Conservation (phyloP, 768 basidiomycete species). For the Tylopilus subfusipes region DNA sequence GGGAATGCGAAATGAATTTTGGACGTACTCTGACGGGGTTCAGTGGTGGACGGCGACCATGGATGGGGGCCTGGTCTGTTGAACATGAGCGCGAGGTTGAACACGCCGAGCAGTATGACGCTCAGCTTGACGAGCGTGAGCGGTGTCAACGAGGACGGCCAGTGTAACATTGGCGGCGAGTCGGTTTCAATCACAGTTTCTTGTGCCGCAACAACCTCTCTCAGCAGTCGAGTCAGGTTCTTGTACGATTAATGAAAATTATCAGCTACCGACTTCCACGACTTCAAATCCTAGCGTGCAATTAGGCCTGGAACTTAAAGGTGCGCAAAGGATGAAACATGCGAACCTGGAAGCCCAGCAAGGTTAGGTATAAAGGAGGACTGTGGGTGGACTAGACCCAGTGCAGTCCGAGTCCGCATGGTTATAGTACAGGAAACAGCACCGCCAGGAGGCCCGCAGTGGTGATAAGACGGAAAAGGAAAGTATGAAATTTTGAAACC, state of each 20-base stretch:
- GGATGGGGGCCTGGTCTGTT: neutral
- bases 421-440: neutral
- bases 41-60: neutral
- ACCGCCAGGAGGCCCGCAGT: too few species aligned
- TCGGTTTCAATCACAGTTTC: neutral
- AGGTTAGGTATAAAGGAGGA: neutral
- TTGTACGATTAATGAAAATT: neutral
- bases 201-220: too few species aligned
- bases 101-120: conserved; percentile 17
- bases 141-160: neutral
- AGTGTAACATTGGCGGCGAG: neutral
- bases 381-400: neutral
- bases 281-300: neutral
- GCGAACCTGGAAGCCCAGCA: neutral
- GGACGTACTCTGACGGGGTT: conserved; percentile 16
- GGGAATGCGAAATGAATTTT: neutral
- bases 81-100: conserved; percentile 16
- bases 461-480: neutral
- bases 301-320: neutral
- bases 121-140: conserved; percentile 21
- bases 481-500: neutral
- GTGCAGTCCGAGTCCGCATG: neutral
- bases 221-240: too few species aligned
- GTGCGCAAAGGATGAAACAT: neutral
- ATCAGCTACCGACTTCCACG: neutral